Base-by-base conservation (phyloP, 352 stramenopile genomes). In the Pythium dissotocum region DNA sequence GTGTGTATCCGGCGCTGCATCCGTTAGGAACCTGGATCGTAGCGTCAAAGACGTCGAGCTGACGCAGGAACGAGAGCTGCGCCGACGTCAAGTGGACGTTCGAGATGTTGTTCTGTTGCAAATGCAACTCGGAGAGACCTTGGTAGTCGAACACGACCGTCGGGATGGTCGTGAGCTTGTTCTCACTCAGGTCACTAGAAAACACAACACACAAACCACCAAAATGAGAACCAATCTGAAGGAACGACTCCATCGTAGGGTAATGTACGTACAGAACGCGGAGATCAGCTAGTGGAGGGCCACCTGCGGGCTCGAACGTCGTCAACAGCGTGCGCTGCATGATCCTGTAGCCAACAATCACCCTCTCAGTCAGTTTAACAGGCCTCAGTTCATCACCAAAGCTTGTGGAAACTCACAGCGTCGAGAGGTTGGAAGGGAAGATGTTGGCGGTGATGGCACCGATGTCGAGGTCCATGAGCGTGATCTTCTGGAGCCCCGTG, bases 141-240 rank as follows among this genome's bases (percentile, higher is more conserved):
- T 67, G 70, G 63, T 90, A 77, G 65, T 88, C 77, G 76, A 87
- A 93, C 69, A 93, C 83, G 67, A 88, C 78, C 12, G 70, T 65
- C 9, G 85, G 85, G 40, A 93, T 91, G 18, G 82, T 72, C 0
- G 85, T 82, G 16, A 93, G 61, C 28, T 72, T 36, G 40, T 93
- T 93, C 65, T 90, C 74, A 48, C 77, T 73, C 58, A 93, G 65
- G 59, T 93, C 83, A 66, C 85, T 93, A 58, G 51, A 57, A 9
- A 30, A 53, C 42, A 52, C 3, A 63, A 57, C 24, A 7, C 12
- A 33, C 10, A 52, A 73, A 77, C 53, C 6, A 67, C 42, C 14
- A 35, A 44, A 4, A 38, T 40, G 8, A 69, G 42, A 58, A 35
- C 53, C 30, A 9, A 44, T 10, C 30, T 18, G 10, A 38, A 24